Conservation (phyloP, 805 yeast genomes). For the Cyberlindnera euphorbiae region DNA sequence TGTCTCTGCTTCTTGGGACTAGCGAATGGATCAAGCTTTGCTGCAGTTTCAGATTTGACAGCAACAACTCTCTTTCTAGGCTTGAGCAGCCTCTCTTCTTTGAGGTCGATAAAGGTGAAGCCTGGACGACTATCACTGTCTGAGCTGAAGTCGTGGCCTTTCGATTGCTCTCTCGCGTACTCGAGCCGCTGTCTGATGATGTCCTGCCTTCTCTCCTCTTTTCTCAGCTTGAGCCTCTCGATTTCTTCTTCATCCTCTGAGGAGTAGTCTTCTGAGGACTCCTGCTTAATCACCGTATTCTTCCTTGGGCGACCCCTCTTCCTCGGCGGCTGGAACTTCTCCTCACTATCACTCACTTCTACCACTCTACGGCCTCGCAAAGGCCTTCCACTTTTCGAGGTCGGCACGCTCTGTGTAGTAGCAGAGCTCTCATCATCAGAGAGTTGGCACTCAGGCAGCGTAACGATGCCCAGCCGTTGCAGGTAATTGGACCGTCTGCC, state of each 20-base stretch:
- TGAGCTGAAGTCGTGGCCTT: background rate
- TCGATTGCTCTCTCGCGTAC: background rate
- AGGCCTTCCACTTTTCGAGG: too few relatives aligned
- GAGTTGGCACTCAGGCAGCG: background rate
- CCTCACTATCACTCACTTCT: background rate
- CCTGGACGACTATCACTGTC: slow-evolving; percentile 6
- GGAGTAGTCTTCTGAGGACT: too few relatives aligned
- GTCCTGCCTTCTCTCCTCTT: background rate
- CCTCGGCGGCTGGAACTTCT: background rate
- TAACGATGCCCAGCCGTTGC: background rate
- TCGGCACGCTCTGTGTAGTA: too few relatives aligned
- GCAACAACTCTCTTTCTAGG: slow-evolving; percentile 5
- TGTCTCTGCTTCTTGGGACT: slow-evolving; percentile 26
- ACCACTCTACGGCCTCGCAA: too few relatives aligned
- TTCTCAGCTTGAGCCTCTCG: background rate
- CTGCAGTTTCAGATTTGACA: slow-evolving; percentile 7
- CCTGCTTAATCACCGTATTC: background rate
- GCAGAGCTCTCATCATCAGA: slow-evolving; percentile 2
- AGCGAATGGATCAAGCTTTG: slow-evolving; percentile 22
- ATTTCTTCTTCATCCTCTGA: background rate
- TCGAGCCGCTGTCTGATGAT: background rate
- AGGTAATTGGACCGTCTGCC: slow-evolving; percentile 2
- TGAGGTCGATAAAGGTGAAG: slow-evolving; percentile 5
- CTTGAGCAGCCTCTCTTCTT: slow-evolving; percentile 1
- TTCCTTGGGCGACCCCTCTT: background rate